Conservation (phyloP, 2,329 filamentous ascomycete genomes). For the Penicillium crustosum region DNA sequence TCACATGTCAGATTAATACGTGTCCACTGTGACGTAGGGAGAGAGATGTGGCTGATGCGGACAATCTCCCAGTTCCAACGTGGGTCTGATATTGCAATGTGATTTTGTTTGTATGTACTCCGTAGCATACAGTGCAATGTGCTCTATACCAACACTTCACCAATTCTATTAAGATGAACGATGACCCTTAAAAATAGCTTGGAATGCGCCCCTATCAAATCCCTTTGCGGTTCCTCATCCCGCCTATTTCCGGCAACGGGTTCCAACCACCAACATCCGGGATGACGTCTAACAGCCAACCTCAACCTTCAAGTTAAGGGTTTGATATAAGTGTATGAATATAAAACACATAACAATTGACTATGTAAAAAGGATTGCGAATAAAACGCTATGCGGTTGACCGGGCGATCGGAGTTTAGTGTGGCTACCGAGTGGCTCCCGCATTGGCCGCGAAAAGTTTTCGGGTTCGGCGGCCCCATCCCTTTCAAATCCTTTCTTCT, state of each 20-base stretch:
- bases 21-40: slow-evolving; percentile 23
- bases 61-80: background rate
- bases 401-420: slow-evolving; percentile 9
- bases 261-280: background rate
- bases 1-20: background rate
- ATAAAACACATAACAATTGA: background rate
- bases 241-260: background rate
- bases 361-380: background rate
- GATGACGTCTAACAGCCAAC: background rate
- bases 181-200: background rate
- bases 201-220: background rate
- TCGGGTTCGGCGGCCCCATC: slow-evolving; percentile 31
- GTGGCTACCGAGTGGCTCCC: slow-evolving; percentile 17
- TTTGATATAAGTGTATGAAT: background rate
- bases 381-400: background rate
- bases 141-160: background rate
- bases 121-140: background rate
- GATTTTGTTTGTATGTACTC: background rate
- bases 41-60: background rate
- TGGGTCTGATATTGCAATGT: slow-evolving; percentile 2
- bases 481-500: slow-evolving; percentile 29
- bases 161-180: background rate
- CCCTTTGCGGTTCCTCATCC: background rate
- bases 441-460: slow-evolving; percentile 37
- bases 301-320: background rate